These are phyloP conservation scores for Ascochyta lentis DNA, from an alignment of 2,329 filamentous ascomycete genomes.

Conservation along the genomic window DNA sequence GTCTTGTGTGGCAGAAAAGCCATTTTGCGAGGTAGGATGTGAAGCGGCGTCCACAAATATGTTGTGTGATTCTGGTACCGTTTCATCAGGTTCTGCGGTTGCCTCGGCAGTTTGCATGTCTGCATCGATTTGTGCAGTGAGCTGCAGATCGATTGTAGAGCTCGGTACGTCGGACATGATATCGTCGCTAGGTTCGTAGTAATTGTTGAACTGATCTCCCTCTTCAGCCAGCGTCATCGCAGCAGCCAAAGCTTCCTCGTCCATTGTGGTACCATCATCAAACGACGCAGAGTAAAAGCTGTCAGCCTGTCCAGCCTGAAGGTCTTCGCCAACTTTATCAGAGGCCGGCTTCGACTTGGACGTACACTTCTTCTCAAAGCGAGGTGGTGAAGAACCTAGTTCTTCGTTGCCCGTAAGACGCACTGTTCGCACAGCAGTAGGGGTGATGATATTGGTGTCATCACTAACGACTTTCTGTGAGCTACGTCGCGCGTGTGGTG, in stretches of 20 bases:
- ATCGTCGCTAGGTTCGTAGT: slow-evolving; percentile 11
- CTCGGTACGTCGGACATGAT: slow-evolving; percentile 37
- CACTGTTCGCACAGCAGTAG: slow-evolving; percentile 35
- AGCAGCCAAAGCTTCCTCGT: slow-evolving; percentile 34
- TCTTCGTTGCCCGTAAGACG: slow-evolving; percentile 33
- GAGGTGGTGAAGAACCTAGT: slow-evolving; percentile 47
- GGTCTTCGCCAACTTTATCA: slow-evolving; percentile 20
- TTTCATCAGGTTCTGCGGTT: slow-evolving; percentile 7
- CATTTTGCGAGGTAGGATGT: slow-evolving; percentile 12
- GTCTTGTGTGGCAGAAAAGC: slow-evolving; percentile 6
- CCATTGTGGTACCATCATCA: slow-evolving; percentile 44
- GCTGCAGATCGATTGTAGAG: slow-evolving; percentile 41
- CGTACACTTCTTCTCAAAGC: slow-evolving; percentile 23
- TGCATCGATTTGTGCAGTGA: slow-evolving; percentile 46
- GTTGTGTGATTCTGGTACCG: slow-evolving; percentile 27
- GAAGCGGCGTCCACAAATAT: slow-evolving; percentile 35
- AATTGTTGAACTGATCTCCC: slow-evolving; percentile 1
- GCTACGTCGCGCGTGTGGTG: slow-evolving; percentile 40
- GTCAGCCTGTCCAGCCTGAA: slow-evolving; percentile 29
- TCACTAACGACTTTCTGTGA: slow-evolving; percentile 36
- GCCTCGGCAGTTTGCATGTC: slow-evolving; percentile 36
- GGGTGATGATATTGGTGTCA: slow-evolving; percentile 37
- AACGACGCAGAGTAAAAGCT: slow-evolving; percentile 30
- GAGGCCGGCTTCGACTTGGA: not conserved
- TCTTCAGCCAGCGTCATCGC: slow-evolving; percentile 16